Conservation (phyloP, 1,139 yeast genomes). For the Taphrina communis region DNA sequence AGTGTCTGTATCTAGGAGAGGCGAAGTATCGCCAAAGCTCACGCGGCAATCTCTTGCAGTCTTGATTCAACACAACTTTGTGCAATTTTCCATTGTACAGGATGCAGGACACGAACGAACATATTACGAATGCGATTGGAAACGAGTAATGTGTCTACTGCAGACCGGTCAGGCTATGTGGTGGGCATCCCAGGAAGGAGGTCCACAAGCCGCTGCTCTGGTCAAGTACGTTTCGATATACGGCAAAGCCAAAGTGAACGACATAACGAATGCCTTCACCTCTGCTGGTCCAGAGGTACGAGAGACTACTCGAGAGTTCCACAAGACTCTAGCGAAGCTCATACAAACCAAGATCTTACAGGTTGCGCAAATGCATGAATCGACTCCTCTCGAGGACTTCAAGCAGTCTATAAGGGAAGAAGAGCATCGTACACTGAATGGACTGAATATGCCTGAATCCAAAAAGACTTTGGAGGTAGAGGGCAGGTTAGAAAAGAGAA, state of each 20-base stretch:
- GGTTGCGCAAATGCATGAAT: conserved; percentile 13
- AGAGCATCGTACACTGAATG: conserved; percentile 9
- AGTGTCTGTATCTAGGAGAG: conserved; percentile 50
- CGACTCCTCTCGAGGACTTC: conserved; percentile 25
- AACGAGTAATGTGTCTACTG: conserved; percentile 32
- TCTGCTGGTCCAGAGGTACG: conserved; percentile 1
- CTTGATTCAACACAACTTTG: conserved; percentile 54
- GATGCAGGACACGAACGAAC: conserved; percentile 39
- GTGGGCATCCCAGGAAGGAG: conserved; percentile 28
- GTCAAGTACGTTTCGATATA: conserved; percentile 64
- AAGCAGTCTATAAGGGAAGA: conserved; percentile 31
- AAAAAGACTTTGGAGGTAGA: conserved; percentile 13
- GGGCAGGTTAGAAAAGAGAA: not conserved
- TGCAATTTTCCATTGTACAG: conserved; percentile 47
- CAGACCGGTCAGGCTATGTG: conserved; percentile 39
- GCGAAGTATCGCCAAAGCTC: conserved; percentile 50
- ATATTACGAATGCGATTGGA: conserved; percentile 40
- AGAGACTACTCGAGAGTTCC: conserved; percentile 1
- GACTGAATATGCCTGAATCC: conserved; percentile 9
- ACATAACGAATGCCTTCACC: conserved; percentile 19
- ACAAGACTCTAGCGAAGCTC: not conserved
- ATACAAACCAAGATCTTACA: conserved; percentile 15
- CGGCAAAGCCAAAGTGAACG: conserved; percentile 21
- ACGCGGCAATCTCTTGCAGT: conserved; percentile 54
- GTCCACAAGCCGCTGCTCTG: conserved; percentile 61